These are phyloP conservation scores for Stropharia rugosoannulata DNA, from an alignment of 768 basidiomycete genomes.

Conservation along the genomic window DNA sequence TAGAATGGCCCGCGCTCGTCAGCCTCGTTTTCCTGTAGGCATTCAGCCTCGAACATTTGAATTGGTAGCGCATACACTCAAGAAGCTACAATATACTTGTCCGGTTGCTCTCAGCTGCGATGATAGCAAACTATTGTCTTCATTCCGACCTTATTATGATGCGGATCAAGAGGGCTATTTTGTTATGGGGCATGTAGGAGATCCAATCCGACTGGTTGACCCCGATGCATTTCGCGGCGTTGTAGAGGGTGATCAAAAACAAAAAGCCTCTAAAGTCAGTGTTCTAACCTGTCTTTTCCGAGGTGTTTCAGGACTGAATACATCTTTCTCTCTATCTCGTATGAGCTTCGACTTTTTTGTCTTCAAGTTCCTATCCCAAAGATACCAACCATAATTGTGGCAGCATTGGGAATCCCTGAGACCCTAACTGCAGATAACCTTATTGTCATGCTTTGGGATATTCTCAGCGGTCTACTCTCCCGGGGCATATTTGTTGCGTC, in stretches of 20 bases:
- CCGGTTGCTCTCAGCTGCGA: neutral
- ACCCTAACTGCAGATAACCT: slow-evolving; percentile 18
- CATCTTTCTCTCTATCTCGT: too few relatives aligned
- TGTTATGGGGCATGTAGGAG: neutral
- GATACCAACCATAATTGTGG: too few relatives aligned
- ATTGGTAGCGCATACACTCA: neutral
- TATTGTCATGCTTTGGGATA: neutral
- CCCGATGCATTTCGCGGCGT: neutral
- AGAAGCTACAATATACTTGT: neutral
- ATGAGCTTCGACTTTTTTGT: too few relatives aligned
- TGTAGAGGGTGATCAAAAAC: too few relatives aligned
- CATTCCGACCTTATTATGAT: neutral
- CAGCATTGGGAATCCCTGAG: slow-evolving; percentile 22
- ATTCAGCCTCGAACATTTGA: neutral
- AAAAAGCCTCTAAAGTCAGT: too few relatives aligned
- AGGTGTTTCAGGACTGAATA: too few relatives aligned
- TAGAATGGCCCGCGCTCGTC: neutral
- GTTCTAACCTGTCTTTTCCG: too few relatives aligned
- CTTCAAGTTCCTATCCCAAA: too few relatives aligned
- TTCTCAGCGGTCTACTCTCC: neutral
- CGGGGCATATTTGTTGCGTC: neutral
- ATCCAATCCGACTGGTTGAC: neutral
- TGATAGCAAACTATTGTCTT: neutral
- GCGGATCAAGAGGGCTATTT: neutral
- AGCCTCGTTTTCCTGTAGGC: neutral